Evolutionary conservation across 2,329 filamentous ascomycete genomes (phyloP).

Genomic region (Amesomyces nigricolor): DNA sequence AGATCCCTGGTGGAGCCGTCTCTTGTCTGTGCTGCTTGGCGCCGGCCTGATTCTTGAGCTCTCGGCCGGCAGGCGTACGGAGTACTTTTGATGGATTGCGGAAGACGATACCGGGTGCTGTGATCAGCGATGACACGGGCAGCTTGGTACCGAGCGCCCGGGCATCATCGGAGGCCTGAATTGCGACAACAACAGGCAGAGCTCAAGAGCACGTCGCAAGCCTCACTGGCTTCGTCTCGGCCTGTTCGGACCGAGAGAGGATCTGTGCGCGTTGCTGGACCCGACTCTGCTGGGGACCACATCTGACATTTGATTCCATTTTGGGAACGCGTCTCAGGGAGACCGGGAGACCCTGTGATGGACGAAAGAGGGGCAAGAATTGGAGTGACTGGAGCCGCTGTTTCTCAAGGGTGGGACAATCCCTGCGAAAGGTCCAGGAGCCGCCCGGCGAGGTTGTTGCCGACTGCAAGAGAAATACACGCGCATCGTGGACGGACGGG

Average conservation of each 20-base stretch:
- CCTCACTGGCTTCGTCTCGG: no score
- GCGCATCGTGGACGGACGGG: not conserved
- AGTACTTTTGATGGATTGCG: no score
- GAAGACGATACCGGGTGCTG: no score
- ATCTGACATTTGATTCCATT: not conserved
- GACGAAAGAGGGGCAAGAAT: conserved; percentile 12
- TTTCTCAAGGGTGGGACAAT: not conserved
- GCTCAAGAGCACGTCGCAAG: no score
- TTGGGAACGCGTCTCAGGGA: not conserved
- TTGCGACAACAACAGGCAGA: no score
- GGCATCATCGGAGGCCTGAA: no score
- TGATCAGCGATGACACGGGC: no score
- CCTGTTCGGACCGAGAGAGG: no score
- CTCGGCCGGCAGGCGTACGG: not conserved
- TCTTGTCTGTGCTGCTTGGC: conserved; percentile 10
- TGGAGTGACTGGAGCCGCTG: conserved; percentile 15
- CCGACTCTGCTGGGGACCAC: no score
- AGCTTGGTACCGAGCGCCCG: no score
- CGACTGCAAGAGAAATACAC: not conserved
- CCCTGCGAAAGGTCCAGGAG: conserved; percentile 4
- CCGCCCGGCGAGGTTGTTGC: conserved; percentile 1
- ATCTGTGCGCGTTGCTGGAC: no score
- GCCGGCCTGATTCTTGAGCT: conserved; percentile 2
- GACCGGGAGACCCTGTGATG: not conserved
- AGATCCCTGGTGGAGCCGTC: conserved; percentile 3